phyloP scores from a whole-genome alignment of 2,329 filamentous ascomycete species.

The Kalaharituber pfeilii region DNA sequence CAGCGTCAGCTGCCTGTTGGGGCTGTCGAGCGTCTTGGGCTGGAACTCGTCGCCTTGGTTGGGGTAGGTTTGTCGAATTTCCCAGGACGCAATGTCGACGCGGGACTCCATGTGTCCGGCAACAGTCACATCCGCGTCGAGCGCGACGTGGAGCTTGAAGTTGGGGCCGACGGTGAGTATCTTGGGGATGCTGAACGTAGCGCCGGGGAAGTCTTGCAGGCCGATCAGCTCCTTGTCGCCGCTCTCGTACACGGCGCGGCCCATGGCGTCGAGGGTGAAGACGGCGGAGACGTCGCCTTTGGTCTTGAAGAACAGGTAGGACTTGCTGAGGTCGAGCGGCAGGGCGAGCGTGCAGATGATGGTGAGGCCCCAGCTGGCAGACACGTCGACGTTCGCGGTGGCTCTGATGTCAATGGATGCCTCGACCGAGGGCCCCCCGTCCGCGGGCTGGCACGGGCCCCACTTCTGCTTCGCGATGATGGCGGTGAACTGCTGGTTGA shows the following conservation, averaged over 20 bases:
- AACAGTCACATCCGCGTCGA: not conserved
- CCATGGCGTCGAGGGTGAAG: no score
- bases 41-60: conserved; percentile 2
- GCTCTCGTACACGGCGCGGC: conserved; percentile 21
- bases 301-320: not conserved
- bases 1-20: not conserved
- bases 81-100: conserved; percentile 8
- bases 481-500: conserved; percentile 20
- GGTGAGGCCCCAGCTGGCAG: conserved; percentile 24
- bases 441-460: conserved; percentile 15
- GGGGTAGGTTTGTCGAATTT: conserved; percentile 8
- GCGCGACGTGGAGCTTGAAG: conserved; percentile 2
- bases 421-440: conserved; percentile 8
- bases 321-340: conserved; percentile 6
- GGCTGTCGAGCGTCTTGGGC: conserved; percentile 1
- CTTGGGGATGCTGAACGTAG: conserved; percentile 20
- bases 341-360: conserved; percentile 22
- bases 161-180: conserved; percentile 25
- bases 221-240: conserved; percentile 17
- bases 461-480: conserved; percentile 21
- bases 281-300: not conserved
- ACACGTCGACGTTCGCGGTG: conserved; percentile 17
- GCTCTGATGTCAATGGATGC: conserved; percentile 20
- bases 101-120: conserved; percentile 4
- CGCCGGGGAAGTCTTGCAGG: no score